Conservation (phyloP, 2,329 filamentous ascomycete species). For the Fusarium pininemorale region DNA sequence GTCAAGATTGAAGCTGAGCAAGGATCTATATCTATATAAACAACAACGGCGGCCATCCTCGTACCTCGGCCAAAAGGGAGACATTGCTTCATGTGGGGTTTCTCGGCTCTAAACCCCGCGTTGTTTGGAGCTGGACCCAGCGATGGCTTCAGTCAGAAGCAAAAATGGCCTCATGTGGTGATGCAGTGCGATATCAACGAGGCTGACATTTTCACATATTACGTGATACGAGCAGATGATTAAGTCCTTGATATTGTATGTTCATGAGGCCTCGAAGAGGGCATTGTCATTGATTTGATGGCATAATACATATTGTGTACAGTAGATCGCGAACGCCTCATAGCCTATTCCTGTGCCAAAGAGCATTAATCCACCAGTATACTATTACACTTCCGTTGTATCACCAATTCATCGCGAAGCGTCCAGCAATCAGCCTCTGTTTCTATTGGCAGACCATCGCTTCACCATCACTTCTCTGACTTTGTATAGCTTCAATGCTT, state of each 20-base stretch:
- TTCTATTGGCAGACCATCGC: conserved; percentile 87
- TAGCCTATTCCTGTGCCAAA: conserved; percentile 1
- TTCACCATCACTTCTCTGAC: conserved; percentile 83
- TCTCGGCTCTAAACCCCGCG: conserved; percentile 39
- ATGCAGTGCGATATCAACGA: not conserved
- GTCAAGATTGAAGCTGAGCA: not conserved
- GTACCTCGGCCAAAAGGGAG: conserved; percentile 43
- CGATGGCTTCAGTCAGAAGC: conserved; percentile 29
- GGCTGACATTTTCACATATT: not conserved
- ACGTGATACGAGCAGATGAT: not conserved
- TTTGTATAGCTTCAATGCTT: conserved; percentile 73
- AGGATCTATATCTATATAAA: not conserved
- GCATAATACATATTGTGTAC: conserved; percentile 15
- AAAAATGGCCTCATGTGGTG: conserved; percentile 14
- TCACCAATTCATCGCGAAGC: not conserved
- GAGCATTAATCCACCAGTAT: not conserved
- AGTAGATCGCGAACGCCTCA: conserved; percentile 21
- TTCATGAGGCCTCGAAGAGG: not conserved
- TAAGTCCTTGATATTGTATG: not conserved
- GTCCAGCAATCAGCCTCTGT: conserved; percentile 47
- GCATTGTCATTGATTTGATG: not conserved
- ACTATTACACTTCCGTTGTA: not conserved
- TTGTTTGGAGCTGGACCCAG: conserved; percentile 22
- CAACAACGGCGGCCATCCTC: not conserved
- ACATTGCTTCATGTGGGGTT: conserved; percentile 36